A percentile compares a stretch with the other conserved stretches of the same genome.
Evolutionary conservation across 495 filamentous ascomycete genomes (phyloP).

Genomic region (Aspergillus incahuasiensis): DNA sequence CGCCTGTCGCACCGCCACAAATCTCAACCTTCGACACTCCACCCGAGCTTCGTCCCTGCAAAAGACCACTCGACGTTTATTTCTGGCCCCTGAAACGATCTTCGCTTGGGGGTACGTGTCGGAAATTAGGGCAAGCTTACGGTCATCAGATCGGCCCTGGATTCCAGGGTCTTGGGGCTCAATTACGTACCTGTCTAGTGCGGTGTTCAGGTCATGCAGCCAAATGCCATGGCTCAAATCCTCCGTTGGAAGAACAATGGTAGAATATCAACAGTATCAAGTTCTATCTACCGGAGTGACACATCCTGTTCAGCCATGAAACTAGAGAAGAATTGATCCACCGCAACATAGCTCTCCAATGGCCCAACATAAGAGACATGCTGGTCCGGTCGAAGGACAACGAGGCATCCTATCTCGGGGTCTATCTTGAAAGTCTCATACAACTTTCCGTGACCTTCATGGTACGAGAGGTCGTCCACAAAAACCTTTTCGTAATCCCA

Average conservation of each 20-base stretch:
- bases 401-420: neutral
- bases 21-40: conserved; percentile 14
- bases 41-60: conserved; percentile 9
- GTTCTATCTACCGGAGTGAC: neutral
- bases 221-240: neutral
- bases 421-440: conserved; percentile 11
- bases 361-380: conserved; percentile 3
- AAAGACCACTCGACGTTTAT: neutral
- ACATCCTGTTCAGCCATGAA: neutral
- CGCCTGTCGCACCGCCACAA: conserved; percentile 17
- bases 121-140: too few relatives aligned
- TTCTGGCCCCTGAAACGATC: conserved; percentile 16
- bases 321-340: conserved; percentile 6
- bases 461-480: conserved; percentile 4
- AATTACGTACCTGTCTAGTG: neutral
- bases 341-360: conserved; percentile 5
- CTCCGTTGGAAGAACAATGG: neutral
- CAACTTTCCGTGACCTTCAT: conserved; percentile 14
- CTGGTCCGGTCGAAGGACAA: neutral
- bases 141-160: neutral
- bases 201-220: neutral
- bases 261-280: neutral
- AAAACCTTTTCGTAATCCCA: conserved; percentile 4
- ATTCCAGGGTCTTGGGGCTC: neutral
- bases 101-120: neutral